These are phyloP conservation scores for Chaetothyriales sp. DNA, from an alignment of 2,329 filamentous ascomycete genomes.

Conservation along the genomic window DNA sequence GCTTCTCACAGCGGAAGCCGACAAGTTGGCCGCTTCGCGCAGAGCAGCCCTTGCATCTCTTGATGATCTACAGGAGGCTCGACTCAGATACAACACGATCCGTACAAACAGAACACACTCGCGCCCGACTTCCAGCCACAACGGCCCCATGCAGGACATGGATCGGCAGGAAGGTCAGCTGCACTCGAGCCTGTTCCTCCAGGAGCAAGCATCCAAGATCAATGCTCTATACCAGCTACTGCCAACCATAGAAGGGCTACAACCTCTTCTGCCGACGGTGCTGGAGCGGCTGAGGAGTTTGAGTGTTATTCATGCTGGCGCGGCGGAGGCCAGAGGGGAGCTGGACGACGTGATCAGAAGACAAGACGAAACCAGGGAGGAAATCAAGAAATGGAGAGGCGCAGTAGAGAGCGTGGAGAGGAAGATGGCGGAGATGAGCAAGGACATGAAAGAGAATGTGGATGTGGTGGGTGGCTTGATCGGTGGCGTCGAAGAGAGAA, in stretches of 20 bases:
- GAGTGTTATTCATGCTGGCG: constrained; percentile 70
- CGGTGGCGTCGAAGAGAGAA: constrained; percentile 64
- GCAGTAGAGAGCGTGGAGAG: constrained; percentile 65
- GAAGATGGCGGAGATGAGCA: constrained; percentile 55
- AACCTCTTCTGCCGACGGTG: constrained; percentile 70
- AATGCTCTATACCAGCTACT: constrained; percentile 81
- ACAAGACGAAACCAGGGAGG: constrained; percentile 66
- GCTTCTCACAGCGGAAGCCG: constrained; percentile 30
- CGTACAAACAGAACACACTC: constrained; percentile 4
- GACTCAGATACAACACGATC: constrained; percentile 21
- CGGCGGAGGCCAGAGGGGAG: constrained; percentile 63
- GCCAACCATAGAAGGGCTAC: constrained; percentile 71
- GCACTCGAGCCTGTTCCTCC: constrained; percentile 28
- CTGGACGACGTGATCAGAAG: constrained; percentile 62
- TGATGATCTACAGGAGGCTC: constrained; percentile 27
- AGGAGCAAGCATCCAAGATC: constrained; percentile 69
- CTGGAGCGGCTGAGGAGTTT: constrained; percentile 75
- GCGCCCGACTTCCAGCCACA: constrained; percentile 27
- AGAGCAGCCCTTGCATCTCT: constrained; percentile 29
- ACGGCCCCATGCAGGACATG: constrained; percentile 37
- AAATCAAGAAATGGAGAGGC: constrained; percentile 74
- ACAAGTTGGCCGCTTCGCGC: constrained; percentile 28
- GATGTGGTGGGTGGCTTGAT: constrained; percentile 81
- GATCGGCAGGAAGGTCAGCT: constrained; percentile 26
- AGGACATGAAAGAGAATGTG: constrained; percentile 61